Evolutionary conservation across 2,329 filamentous ascomycete genomes (phyloP), one percentile per base, ranked within the genome.

Genomic region (Westerdykella aurantiaca): DNA sequence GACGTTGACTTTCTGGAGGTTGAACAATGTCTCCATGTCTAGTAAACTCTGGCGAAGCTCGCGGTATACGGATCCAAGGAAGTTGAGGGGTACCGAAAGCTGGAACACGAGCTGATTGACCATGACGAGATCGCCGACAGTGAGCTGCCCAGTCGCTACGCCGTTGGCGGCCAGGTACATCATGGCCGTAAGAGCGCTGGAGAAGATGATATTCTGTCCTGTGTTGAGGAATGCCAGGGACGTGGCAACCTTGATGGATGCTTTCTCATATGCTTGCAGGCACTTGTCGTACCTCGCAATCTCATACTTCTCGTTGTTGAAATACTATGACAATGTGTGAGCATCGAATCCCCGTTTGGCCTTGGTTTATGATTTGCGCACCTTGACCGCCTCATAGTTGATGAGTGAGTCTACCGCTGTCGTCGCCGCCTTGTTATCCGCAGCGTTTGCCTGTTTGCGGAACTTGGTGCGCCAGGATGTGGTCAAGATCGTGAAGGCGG

Each of bases 71-170:
- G 89, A 95, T n/a, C 93, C 93, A 4, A 98, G 75, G 69, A 98
- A 98, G 74, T 98, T 98, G 47, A 98, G 78, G 0, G 93, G 93
- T 4, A 98, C 88, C 0, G 89, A 96, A 5, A 98, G 82, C 70
- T 98, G 93, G 71, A 98, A 98, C 46, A 98, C 90, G 14, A 98
- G 82, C 73, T 97, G 93, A 67, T 98, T 98, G 55, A 98, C 88
- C 88, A 98, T 94, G 63, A 98, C 93, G 25, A 98, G 76, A 64
- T 98, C 94, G 46, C 93, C 93, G 12, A 98, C 90, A 0, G 91
- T 96, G 57, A 98, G 71, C 5, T 75, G 73, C 12, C 91, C 91
- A 3, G 73, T 75, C 1, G 88, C 88, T 1, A 98, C 89, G 31
- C 94, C 94, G 58, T 91, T 82, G 18, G 88, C 88, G 5, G 90